Percentiles rank a stretch among this genome's conserved stretches.
Evolutionary conservation across 768 basidiomycete genomes (phyloP).

Genomic region (Leucogyrophana mollusca): DNA sequence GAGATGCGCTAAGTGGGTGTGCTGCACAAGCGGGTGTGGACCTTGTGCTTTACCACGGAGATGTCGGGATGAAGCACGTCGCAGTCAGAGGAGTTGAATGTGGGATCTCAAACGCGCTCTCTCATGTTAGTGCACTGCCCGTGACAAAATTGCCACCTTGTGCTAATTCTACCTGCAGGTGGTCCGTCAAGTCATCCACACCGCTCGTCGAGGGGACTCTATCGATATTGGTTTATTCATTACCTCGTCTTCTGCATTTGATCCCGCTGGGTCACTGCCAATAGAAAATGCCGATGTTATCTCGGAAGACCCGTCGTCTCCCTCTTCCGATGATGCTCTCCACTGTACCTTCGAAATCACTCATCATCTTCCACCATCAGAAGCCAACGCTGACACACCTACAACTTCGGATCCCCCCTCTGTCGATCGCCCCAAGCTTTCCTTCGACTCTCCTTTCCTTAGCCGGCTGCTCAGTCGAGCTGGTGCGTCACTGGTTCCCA

Average conservation of each 20-base stretch:
- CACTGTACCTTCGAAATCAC: slow-evolving; percentile 59
- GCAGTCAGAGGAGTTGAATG: slow-evolving; percentile 84
- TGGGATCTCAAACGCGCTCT: slow-evolving; percentile 76
- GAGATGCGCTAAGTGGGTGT: slow-evolving; percentile 82
- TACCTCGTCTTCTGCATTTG: slow-evolving; percentile 27
- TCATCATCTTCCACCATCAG: slow-evolving; percentile 40
- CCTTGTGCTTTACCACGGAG: slow-evolving; percentile 86
- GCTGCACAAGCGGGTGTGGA: slow-evolving; percentile 87
- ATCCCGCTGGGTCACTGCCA: slow-evolving; percentile 21
- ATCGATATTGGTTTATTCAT: slow-evolving; percentile 83
- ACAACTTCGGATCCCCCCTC: slow-evolving; percentile 9
- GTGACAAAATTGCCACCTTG: slow-evolving; percentile 1
- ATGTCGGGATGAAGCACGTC: slow-evolving; percentile 84
- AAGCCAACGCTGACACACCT: slow-evolving; percentile 12
- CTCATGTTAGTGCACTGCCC: slow-evolving; percentile 63
- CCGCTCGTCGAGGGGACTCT: slow-evolving; percentile 71
- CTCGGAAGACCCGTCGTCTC: slow-evolving; percentile 22
- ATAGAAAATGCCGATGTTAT: slow-evolving; percentile 20
- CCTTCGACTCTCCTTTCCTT: slow-evolving; percentile 53
- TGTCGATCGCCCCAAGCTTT: slow-evolving; percentile 30
- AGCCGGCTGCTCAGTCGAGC: slow-evolving; percentile 61
- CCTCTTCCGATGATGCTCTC: slow-evolving; percentile 26
- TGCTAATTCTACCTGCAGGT: slow-evolving; percentile 48
- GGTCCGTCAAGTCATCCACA: slow-evolving; percentile 76
- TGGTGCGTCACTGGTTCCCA: slow-evolving; percentile 42